A percentile compares a stretch with the other conserved stretches of the same genome.
These are phyloP conservation scores for Saccharomycopsis fodiens DNA, from an alignment of 805 yeast species.

Conservation along the genomic window DNA sequence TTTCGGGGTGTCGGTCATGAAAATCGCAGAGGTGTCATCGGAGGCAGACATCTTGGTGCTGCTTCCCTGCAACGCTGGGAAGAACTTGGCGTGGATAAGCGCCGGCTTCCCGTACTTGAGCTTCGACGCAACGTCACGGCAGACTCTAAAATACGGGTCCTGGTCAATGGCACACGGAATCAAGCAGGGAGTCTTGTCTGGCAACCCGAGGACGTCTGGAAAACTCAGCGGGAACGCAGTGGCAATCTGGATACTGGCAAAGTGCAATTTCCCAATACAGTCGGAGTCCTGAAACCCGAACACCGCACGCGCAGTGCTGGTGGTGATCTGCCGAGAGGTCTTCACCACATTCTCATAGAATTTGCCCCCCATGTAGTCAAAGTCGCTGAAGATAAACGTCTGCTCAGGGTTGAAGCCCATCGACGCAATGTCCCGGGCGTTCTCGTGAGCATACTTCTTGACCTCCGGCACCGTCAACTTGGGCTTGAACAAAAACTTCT, in stretches of 20 bases:
- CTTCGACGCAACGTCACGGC: constrained; percentile 95
- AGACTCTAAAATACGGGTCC: constrained; percentile 96
- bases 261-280: constrained; percentile 89
- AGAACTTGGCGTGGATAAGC: constrained; percentile 86
- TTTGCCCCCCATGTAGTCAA: constrained; percentile 86
- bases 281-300: constrained; percentile 95
- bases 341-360: constrained; percentile 92
- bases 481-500: constrained; percentile 90
- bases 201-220: constrained; percentile 84
- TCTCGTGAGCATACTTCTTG: constrained; percentile 67
- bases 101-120: constrained; percentile 87
- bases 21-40: constrained; percentile 83
- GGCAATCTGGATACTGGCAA: constrained; percentile 93
- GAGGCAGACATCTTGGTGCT: constrained; percentile 96
- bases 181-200: constrained; percentile 87
- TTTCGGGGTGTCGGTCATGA: constrained; percentile 90
- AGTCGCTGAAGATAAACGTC: constrained; percentile 91
- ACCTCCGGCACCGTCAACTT: constrained; percentile 86
- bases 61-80: constrained; percentile 97
- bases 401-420: constrained; percentile 93
- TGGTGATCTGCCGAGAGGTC: constrained; percentile 88
- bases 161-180: constrained; percentile 99
- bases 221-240: constrained; percentile 94
- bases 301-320: constrained; percentile 94
- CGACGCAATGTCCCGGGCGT: constrained; percentile 88